Percentiles rank a stretch among this genome's conserved stretches.
These are phyloP conservation scores for Podaxis pistillaris DNA, from an alignment of 768 basidiomycete genomes.

Conservation along the genomic window DNA sequence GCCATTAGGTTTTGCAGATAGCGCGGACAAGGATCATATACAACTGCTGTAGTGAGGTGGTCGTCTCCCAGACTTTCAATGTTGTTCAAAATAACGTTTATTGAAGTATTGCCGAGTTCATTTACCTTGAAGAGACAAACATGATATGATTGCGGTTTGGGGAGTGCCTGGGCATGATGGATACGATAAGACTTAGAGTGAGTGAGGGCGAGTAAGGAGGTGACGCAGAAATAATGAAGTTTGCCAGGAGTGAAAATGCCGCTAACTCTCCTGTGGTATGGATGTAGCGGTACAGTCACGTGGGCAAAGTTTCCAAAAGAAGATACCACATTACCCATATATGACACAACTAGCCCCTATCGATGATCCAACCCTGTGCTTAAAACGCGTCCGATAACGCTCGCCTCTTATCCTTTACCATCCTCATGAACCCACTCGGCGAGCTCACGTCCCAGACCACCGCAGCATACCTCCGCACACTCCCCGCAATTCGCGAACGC, in stretches of 20 bases:
- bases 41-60: no score
- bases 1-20: no score
- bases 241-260: background rate
- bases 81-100: no score
- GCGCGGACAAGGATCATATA: no score
- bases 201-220: no score
- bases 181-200: no score
- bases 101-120: no score
- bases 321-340: background rate
- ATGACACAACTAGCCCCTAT: background rate
- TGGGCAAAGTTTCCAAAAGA: background rate
- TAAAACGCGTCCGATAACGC: background rate
- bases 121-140: no score
- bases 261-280: background rate
- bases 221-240: no score
- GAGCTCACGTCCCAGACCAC: constrained; percentile 20
- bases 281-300: background rate
- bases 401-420: background rate
- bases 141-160: no score
- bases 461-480: constrained; percentile 74
- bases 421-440: constrained; percentile 11
- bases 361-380: background rate
- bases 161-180: no score
- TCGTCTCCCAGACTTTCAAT: no score
- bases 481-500: constrained; percentile 88